Percentiles rank a stretch among this genome's conserved stretches.
Conservation (phyloP, 768 basidiomycete genomes). For the Stropharia rugosoannulata region DNA sequence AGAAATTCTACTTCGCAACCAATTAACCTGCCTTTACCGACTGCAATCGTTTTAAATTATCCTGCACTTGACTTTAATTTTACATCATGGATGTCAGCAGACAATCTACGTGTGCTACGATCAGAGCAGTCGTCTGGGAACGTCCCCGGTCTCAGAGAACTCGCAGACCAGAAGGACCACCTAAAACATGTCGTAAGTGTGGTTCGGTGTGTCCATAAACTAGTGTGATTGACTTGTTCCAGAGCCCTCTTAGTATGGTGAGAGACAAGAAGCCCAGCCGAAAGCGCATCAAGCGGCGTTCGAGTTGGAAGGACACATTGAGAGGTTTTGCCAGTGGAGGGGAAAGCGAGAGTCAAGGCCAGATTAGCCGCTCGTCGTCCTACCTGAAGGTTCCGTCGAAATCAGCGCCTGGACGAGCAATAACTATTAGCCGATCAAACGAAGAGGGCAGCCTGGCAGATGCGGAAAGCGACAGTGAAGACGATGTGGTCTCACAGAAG, state of each 20-base stretch:
- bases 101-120: slow-evolving; percentile 79
- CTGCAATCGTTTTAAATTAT: slow-evolving; percentile 86
- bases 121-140: slow-evolving; percentile 86
- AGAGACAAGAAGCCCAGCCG: slow-evolving; percentile 54
- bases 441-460: slow-evolving; percentile 56
- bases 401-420: slow-evolving; percentile 16
- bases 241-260: slow-evolving; percentile 91
- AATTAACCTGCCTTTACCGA: slow-evolving; percentile 61
- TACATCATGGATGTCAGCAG: slow-evolving; percentile 93
- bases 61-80: slow-evolving; percentile 97
- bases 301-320: slow-evolving; percentile 62
- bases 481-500: slow-evolving; percentile 43
- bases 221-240: slow-evolving; percentile 6
- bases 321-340: slow-evolving; percentile 44
- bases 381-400: slow-evolving; percentile 27
- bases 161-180: slow-evolving; percentile 85
- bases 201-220: background rate
- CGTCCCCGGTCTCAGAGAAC: slow-evolving; percentile 67
- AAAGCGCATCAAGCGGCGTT: slow-evolving; percentile 51
- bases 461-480: slow-evolving; percentile 51
- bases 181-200: slow-evolving; percentile 65
- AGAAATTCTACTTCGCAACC: slow-evolving; percentile 35
- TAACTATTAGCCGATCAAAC: slow-evolving; percentile 23
- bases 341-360: slow-evolving; percentile 29
- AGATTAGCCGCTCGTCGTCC: slow-evolving; percentile 20